Conservation (phyloP, 352 stramenopile species). For the Phytophthora uliginosa region DNA sequence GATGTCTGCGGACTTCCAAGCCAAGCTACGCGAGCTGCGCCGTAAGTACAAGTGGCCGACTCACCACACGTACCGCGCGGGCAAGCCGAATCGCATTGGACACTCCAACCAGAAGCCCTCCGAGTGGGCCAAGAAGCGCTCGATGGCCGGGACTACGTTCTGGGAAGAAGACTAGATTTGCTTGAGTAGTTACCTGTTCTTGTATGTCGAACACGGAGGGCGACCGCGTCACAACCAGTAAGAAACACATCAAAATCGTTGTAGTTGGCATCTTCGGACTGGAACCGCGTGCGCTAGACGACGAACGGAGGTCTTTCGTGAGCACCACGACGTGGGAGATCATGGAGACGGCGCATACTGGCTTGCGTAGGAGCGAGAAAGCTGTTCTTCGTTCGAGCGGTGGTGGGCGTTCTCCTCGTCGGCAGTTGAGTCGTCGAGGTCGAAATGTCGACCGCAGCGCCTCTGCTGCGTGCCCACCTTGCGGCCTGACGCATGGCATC, state of each 20-base stretch:
- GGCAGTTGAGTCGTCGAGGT: slow-evolving; percentile 29
- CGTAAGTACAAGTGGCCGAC: slow-evolving; percentile 44
- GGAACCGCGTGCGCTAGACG: slow-evolving; percentile 21
- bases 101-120: slow-evolving; percentile 63
- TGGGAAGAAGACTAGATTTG: slow-evolving; percentile 46
- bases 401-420: slow-evolving; percentile 20
- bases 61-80: slow-evolving; percentile 55
- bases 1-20: slow-evolving; percentile 51
- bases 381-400: slow-evolving; percentile 49
- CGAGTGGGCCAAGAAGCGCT: slow-evolving; percentile 48
- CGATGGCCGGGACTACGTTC: slow-evolving; percentile 36
- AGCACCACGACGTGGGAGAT: slow-evolving; percentile 30
- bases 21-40: slow-evolving; percentile 41
- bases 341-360: slow-evolving; percentile 63
- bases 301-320: slow-evolving; percentile 60
- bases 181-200: slow-evolving; percentile 14
- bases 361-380: slow-evolving; percentile 79
- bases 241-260: not conserved
- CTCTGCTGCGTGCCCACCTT: slow-evolving; percentile 35
- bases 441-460: slow-evolving; percentile 35
- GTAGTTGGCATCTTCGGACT: not conserved
- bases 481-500: slow-evolving; percentile 40
- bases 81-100: slow-evolving; percentile 47
- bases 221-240: not conserved
- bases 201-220: slow-evolving; percentile 7